A percentile compares a stretch with the other conserved stretches of the same genome.
These are phyloP conservation scores for Antrodiella citrinella DNA, from an alignment of 768 basidiomycete genomes.

Conservation along the genomic window DNA sequence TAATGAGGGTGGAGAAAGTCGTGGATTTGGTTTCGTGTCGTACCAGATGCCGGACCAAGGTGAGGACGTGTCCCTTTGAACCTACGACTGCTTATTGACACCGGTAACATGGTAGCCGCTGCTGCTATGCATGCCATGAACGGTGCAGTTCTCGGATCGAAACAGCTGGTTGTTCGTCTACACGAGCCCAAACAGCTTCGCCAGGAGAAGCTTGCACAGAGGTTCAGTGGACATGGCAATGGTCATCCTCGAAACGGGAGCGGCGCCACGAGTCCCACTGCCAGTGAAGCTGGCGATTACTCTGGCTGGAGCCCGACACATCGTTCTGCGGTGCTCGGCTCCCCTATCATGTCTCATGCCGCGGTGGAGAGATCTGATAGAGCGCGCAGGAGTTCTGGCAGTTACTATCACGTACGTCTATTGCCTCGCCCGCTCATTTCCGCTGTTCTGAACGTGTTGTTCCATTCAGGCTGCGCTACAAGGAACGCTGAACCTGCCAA, in stretches of 20 bases:
- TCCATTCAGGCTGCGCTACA: conserved; percentile 61
- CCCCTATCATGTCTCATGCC: conserved; percentile 41
- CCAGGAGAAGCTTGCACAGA: conserved; percentile 78
- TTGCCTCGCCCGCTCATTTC: neutral
- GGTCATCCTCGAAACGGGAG: conserved; percentile 75
- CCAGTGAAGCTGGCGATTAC: conserved; percentile 75
- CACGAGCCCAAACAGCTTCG: conserved; percentile 91
- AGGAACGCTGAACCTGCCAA: conserved; percentile 72
- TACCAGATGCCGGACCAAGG: conserved; percentile 82
- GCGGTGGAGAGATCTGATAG: conserved; percentile 48
- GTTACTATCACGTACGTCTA: conserved; percentile 68
- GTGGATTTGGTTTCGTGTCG: conserved; percentile 89
- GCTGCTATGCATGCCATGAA: conserved; percentile 80
- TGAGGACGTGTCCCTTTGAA: conserved; percentile 17
- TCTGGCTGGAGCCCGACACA: conserved; percentile 70
- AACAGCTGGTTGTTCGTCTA: conserved; percentile 77
- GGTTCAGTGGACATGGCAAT: conserved; percentile 60
- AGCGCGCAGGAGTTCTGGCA: conserved; percentile 72
- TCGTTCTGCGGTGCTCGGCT: conserved; percentile 41
- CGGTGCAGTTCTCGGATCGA: conserved; percentile 57
- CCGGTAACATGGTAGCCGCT: conserved; percentile 37
- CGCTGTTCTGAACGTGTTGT: neutral
- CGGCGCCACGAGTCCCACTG: conserved; percentile 79
- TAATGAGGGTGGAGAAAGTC: conserved; percentile 71
- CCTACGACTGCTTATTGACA: conserved; percentile 4